A percentile compares a stretch with the other conserved stretches of the same genome.
phyloP scores from a whole-genome alignment of 176 grass and related monocot species.

The Areca catechu region DNA sequence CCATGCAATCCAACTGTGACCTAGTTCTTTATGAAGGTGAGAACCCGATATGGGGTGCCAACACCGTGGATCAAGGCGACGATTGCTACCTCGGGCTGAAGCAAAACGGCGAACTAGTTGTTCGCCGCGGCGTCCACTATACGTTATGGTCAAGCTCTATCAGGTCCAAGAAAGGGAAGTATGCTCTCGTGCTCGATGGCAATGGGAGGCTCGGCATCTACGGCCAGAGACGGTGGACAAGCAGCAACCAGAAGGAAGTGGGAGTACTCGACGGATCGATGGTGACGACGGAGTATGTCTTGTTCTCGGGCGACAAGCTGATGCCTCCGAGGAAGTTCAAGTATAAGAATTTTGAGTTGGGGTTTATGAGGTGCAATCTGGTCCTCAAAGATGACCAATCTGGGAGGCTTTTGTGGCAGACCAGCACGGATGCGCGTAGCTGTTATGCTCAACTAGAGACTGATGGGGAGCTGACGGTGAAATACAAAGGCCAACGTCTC shows the following conservation, averaged over 20 bases:
- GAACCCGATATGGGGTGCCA: constrained; percentile 2
- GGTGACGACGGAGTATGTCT: neutral
- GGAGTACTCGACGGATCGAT: neutral
- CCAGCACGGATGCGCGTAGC: neutral
- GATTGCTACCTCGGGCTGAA: constrained; percentile 4
- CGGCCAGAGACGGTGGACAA: constrained; percentile 7
- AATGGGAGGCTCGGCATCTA: constrained; percentile 6
- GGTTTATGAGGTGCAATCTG: neutral
- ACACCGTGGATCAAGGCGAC: neutral
- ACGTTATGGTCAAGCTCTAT: constrained; percentile 1
- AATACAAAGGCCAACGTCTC: neutral
- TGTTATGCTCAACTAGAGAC: neutral
- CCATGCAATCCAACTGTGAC: constrained; percentile 7
- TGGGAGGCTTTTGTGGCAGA: neutral
- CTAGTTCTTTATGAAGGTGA: constrained; percentile 1
- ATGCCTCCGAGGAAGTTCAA: constrained; percentile 4
- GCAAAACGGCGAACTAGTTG: constrained; percentile 1
- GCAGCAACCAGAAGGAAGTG: constrained; percentile 3
- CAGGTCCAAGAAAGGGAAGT: constrained; percentile 6
- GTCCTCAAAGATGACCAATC: neutral
- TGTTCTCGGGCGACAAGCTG: constrained; percentile 4
- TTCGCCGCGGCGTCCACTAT: neutral
- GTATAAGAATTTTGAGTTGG: neutral
- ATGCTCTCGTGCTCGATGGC: constrained; percentile 5
- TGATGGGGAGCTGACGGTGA: constrained; percentile 6